Evolutionary conservation across 495 filamentous ascomycete genomes (phyloP).

Genomic region (Hamigera avellanea): DNA sequence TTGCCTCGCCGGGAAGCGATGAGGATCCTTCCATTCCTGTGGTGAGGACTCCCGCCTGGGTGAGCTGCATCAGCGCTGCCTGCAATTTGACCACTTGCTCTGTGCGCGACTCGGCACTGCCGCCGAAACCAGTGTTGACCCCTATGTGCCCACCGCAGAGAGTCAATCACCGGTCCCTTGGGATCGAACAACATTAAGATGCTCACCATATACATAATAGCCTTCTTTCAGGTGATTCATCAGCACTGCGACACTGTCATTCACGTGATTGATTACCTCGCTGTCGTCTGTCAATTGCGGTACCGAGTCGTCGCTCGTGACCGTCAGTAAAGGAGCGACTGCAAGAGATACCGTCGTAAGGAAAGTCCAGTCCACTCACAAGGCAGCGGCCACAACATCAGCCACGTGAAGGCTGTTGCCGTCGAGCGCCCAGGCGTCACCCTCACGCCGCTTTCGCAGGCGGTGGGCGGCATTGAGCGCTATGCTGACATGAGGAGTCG

Average conservation of each 20-base stretch:
- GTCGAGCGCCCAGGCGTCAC: too few relatives aligned
- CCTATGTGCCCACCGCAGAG: slow-evolving; percentile 19
- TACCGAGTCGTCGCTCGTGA: background rate
- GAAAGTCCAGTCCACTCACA: too few relatives aligned
- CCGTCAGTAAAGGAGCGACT: slow-evolving; percentile 25
- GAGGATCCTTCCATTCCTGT: slow-evolving; percentile 9
- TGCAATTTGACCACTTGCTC: slow-evolving; percentile 34
- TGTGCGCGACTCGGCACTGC: slow-evolving; percentile 46
- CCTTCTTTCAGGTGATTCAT: background rate
- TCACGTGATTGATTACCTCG: background rate
- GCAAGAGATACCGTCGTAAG: too few relatives aligned
- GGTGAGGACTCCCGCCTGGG: slow-evolving; percentile 38
- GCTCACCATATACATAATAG: background rate
- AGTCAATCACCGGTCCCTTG: background rate
- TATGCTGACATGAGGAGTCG: too few relatives aligned
- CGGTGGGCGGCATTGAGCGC: too few relatives aligned
- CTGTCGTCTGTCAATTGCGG: background rate
- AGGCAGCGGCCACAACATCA: too few relatives aligned
- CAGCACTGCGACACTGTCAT: background rate
- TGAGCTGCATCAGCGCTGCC: slow-evolving; percentile 37
- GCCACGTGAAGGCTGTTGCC: too few relatives aligned
- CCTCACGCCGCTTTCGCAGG: too few relatives aligned
- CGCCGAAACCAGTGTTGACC: slow-evolving; percentile 59
- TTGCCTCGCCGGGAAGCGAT: slow-evolving; percentile 13
- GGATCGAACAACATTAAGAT: background rate